A percentile compares a stretch with the other conserved stretches of the same genome.
Evolutionary conservation across 2,329 filamentous ascomycete species (phyloP).

Genomic region (Aspergillus flavus): DNA sequence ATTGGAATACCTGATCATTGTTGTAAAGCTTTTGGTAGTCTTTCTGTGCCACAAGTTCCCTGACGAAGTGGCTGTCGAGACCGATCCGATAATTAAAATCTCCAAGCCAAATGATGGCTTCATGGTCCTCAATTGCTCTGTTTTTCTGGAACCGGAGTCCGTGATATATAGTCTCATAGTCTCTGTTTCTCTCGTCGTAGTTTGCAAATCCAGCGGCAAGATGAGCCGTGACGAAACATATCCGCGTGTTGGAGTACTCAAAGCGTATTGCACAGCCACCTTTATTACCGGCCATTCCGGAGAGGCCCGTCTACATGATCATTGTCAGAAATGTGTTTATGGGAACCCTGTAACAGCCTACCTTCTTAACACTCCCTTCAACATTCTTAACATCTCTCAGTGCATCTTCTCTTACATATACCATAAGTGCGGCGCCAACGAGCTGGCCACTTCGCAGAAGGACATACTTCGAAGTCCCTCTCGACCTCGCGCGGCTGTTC

Average conservation of each 20-base stretch:
- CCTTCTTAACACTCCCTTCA: conserved; percentile 92
- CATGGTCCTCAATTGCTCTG: conserved; percentile 87
- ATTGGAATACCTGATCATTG: conserved; percentile 74
- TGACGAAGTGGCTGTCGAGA: conserved; percentile 74
- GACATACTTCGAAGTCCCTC: conserved; percentile 78
- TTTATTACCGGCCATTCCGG: conserved; percentile 97
- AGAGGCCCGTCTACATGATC: conserved; percentile 70
- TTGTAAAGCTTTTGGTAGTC: conserved; percentile 82
- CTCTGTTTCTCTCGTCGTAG: conserved; percentile 91
- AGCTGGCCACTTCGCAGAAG: conserved; percentile 88
- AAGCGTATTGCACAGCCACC: conserved; percentile 95
- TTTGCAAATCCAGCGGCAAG: conserved; percentile 94
- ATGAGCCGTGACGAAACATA: conserved; percentile 97
- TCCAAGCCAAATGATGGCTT: conserved; percentile 88
- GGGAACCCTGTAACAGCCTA: conserved; percentile 25
- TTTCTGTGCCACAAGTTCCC: conserved; percentile 69
- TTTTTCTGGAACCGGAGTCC: conserved; percentile 91
- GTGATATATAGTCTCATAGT: conserved; percentile 85
- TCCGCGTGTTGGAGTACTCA: conserved; percentile 87
- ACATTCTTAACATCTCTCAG: conserved; percentile 91
- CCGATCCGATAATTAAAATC: conserved; percentile 99
- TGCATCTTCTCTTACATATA: conserved; percentile 81
- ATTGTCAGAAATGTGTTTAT: not conserved
- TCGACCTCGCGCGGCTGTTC: conserved; percentile 68
- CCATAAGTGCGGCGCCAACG: conserved; percentile 87